phyloP scores from a whole-genome alignment of 148 eudicot genomes.

The Polygonum maritimum region DNA sequence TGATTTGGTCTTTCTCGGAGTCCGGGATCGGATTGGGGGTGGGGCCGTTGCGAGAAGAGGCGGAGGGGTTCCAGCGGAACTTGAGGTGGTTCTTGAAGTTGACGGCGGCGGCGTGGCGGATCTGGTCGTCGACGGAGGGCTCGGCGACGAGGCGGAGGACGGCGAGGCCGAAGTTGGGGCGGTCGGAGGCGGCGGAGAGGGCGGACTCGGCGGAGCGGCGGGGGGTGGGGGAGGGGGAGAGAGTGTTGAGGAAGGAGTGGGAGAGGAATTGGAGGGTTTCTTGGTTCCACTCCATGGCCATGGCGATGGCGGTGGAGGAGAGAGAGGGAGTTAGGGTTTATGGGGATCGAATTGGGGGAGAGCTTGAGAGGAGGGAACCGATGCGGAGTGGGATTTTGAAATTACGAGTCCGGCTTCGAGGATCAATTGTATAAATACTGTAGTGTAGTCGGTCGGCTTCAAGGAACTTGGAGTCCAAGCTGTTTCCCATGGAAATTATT shows the following conservation, averaged over 20 bases:
- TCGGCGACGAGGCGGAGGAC: conserved; percentile 75
- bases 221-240: conserved; percentile 67
- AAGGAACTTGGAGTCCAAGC: too few relatives aligned
- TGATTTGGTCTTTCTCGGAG: conserved; percentile 69
- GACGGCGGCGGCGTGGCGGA: conserved; percentile 81
- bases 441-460: too few relatives aligned
- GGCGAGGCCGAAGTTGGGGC: conserved; percentile 64
- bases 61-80: conserved; percentile 46
- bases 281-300: conserved; percentile 50
- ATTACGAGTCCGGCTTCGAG: too few relatives aligned
- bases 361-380: not conserved
- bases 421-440: too few relatives aligned
- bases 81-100: conserved; percentile 85
- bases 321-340: not conserved
- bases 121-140: conserved; percentile 47
- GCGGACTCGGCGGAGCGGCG: conserved; percentile 74
- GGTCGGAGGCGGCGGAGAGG: conserved; percentile 51
- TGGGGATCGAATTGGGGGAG: conserved; percentile 1
- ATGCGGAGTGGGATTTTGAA: too few relatives aligned
- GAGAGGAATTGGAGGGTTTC: conserved; percentile 70
- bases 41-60: conserved; percentile 23
- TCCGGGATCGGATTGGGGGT: conserved; percentile 33
- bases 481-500: too few relatives aligned
- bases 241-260: conserved; percentile 68
- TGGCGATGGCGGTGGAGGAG: not conserved